phyloP scores from a whole-genome alignment of 2,329 filamentous ascomycete species.

The Cadophora luteo-olivacea region DNA sequence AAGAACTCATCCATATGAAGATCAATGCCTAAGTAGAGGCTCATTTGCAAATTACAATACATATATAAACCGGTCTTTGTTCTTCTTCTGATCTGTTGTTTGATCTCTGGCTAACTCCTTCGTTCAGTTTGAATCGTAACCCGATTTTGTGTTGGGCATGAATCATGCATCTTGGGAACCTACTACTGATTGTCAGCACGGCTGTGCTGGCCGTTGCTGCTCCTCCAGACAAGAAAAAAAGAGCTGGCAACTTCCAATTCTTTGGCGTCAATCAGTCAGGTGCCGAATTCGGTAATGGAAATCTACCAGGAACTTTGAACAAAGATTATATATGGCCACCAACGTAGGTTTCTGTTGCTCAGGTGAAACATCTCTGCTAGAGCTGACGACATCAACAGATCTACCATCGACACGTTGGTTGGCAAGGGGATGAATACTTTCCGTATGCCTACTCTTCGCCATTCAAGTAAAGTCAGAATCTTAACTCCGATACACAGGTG shows the following conservation, averaged over 20 bases:
- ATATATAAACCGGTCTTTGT: background rate
- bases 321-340: constrained; percentile 68
- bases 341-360: constrained; percentile 37
- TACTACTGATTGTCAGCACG: constrained; percentile 33
- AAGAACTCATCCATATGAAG: constrained; percentile 4
- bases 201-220: constrained; percentile 35
- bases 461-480: constrained; percentile 38
- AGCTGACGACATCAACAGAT: background rate
- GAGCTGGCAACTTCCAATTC: constrained; percentile 30
- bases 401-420: constrained; percentile 35
- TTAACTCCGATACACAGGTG: constrained; percentile 48
- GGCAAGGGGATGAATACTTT: constrained; percentile 39
- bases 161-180: constrained; percentile 32
- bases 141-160: background rate
- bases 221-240: constrained; percentile 38
- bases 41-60: background rate
- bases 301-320: constrained; percentile 60
- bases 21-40: background rate
- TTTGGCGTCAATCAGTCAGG: constrained; percentile 54
- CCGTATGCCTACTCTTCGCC: constrained; percentile 39
- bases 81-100: background rate
- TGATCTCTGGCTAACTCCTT: background rate
- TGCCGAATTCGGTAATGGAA: constrained; percentile 65
- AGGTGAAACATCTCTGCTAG: background rate
- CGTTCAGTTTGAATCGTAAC: background rate